Evolutionary conservation across 345 rosid genomes (phyloP).

Genomic region (Psidium guajava): DNA sequence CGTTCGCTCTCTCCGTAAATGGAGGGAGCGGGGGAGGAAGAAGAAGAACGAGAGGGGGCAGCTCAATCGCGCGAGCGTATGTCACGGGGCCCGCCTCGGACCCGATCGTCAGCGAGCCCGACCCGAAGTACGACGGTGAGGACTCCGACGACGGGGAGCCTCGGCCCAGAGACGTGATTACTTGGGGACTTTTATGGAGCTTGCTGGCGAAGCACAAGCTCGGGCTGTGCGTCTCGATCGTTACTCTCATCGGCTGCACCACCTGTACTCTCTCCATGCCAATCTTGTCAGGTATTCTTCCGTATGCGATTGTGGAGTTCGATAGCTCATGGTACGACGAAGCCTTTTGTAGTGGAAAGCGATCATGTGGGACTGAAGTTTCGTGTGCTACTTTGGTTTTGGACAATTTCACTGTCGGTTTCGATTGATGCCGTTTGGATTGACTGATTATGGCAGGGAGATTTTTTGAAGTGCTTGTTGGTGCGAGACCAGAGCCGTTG

Average conservation of each 20-base stretch:
- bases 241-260: slow-evolving; percentile 63
- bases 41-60: not conserved
- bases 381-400: not conserved
- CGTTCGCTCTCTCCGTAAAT: not conserved
- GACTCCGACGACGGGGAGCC: slow-evolving; percentile 18
- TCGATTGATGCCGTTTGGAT: not conserved
- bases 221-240: slow-evolving; percentile 29
- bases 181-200: slow-evolving; percentile 54
- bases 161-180: slow-evolving; percentile 34
- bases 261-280: slow-evolving; percentile 88
- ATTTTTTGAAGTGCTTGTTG: slow-evolving; percentile 80
- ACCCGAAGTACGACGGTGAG: slow-evolving; percentile 25
- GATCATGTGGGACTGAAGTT: not conserved
- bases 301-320: not conserved
- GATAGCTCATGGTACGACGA: not conserved
- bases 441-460: slow-evolving; percentile 30
- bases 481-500: slow-evolving; percentile 63
- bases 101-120: slow-evolving; percentile 47
- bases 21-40: not conserved
- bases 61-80: slow-evolving; percentile 38
- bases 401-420: not conserved
- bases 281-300: slow-evolving; percentile 56
- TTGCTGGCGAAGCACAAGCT: slow-evolving; percentile 53
- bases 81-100: slow-evolving; percentile 71
- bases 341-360: not conserved